Evolutionary conservation across 2,329 filamentous ascomycete genomes (phyloP).

Genomic region (Gnomoniopsis sp.): DNA sequence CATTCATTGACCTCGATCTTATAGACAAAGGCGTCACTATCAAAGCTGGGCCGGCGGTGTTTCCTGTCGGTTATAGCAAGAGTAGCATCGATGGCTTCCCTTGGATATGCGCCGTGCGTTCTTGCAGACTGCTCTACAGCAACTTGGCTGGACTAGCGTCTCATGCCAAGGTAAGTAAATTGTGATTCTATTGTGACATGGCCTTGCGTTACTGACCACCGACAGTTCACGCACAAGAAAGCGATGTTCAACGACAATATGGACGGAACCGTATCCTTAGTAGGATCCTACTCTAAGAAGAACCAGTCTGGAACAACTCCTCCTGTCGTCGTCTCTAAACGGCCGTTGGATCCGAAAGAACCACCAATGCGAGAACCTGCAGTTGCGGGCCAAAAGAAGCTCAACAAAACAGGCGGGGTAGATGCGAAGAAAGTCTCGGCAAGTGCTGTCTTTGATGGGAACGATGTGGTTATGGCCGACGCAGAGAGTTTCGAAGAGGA

Average conservation of each 20-base stretch:
- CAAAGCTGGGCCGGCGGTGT: conserved; percentile 1
- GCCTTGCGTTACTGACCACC: neutral
- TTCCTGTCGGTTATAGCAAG: conserved; percentile 11
- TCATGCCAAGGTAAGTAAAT: conserved; percentile 7
- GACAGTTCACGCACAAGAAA: conserved; percentile 19
- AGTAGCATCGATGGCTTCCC: neutral
- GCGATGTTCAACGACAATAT: conserved; percentile 26
- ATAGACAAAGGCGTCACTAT: neutral
- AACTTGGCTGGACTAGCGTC: neutral
- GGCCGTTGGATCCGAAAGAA: conserved; percentile 12
- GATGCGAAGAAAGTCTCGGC: neutral
- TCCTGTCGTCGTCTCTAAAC: conserved; percentile 23
- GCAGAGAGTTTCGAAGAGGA: neutral
- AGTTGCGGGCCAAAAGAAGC: neutral
- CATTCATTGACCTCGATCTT: no score
- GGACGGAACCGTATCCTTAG: conserved; percentile 27
- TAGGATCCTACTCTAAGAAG: conserved; percentile 14
- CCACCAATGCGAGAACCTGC: conserved; percentile 9
- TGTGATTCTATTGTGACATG: neutral
- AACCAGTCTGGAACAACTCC: neutral
- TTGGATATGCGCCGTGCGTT: conserved; percentile 13
- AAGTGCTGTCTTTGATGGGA: neutral
- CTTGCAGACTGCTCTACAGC: conserved; percentile 5
- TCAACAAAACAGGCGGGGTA: neutral
- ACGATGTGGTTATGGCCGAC: neutral